Conservation (phyloP, 163 green algal species). For the Picocystis sp. region DNA sequence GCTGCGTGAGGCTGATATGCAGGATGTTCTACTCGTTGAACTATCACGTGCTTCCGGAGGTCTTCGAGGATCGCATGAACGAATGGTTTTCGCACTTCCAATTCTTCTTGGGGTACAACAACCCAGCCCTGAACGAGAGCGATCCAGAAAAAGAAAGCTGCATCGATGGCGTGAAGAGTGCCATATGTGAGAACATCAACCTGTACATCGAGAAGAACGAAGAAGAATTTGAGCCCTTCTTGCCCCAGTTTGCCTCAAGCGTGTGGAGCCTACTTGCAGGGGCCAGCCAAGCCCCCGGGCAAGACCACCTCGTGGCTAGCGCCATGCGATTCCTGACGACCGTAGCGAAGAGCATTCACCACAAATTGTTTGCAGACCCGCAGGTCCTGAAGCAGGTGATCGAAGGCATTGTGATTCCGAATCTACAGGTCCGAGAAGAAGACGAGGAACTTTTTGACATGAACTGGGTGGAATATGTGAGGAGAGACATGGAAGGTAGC, state of each 20-base stretch:
- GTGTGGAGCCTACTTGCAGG: conserved; percentile 79
- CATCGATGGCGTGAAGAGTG: conserved; percentile 54
- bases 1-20: conserved; percentile 39
- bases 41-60: conserved; percentile 70
- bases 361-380: conserved; percentile 55
- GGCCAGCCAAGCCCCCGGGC: conserved; percentile 7
- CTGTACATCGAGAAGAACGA: conserved; percentile 91
- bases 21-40: conserved; percentile 90
- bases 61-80: conserved; percentile 76
- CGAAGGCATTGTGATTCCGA: conserved; percentile 73
- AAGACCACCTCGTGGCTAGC: conserved; percentile 78
- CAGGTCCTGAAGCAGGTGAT: conserved; percentile 26
- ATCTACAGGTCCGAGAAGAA: conserved; percentile 36
- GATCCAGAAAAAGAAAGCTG: too few species aligned
- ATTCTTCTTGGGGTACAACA: conserved; percentile 37
- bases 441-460: conserved; percentile 90
- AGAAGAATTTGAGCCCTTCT: conserved; percentile 84
- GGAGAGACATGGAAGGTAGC: conserved; percentile 78
- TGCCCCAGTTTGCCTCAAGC: conserved; percentile 68
- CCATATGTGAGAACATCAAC: conserved; percentile 67
- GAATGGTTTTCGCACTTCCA: conserved; percentile 88
- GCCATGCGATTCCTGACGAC: conserved; percentile 88
- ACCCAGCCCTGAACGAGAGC: conserved; percentile 17
- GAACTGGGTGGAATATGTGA: conserved; percentile 78
- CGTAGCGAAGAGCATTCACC: conserved; percentile 64